These are phyloP conservation scores for Cornus controversa DNA, from an alignment of 148 eudicot species.

Conservation along the genomic window DNA sequence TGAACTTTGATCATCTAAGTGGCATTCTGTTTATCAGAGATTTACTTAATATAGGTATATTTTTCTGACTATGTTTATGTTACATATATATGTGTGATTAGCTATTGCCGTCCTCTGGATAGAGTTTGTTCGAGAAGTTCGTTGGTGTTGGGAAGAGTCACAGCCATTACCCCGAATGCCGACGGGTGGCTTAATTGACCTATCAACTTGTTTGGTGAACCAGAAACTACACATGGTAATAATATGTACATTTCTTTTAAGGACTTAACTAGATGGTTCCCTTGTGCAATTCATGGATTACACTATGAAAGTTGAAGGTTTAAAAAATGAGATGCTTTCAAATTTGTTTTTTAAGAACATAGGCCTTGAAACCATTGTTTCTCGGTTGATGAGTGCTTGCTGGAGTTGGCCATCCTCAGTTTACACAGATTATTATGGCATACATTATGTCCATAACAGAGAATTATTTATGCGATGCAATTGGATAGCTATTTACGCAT, in stretches of 20 bases:
- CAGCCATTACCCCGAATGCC: constrained; percentile 85
- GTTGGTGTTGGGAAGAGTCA: constrained; percentile 99
- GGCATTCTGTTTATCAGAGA: constrained; percentile 4
- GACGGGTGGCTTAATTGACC: constrained; percentile 55
- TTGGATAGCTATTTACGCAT: not conserved
- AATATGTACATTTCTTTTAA: not conserved
- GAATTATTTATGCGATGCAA: not conserved
- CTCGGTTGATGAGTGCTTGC: not conserved
- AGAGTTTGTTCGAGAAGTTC: constrained; percentile 95
- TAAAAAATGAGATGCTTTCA: not conserved
- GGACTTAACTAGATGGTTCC: constrained; percentile 4
- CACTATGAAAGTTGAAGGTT: constrained; percentile 2
- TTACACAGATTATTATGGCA: not conserved
- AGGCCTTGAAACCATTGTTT: constrained; percentile 1
- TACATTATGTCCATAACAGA: not conserved
- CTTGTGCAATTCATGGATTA: constrained; percentile 6
- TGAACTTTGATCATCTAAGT: not conserved
- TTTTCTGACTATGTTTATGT: constrained; percentile 11
- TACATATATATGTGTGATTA: constrained; percentile 30
- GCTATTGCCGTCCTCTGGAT: constrained; percentile 95
- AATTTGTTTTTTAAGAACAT: not conserved
- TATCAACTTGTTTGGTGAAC: constrained; percentile 84
- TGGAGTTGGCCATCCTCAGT: constrained; percentile 8
- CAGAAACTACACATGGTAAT: constrained; percentile 96
- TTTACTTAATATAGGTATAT: not conserved